Base-by-base conservation (phyloP, 2,329 filamentous ascomycete genomes). In the Aspergillus japonicus region DNA sequence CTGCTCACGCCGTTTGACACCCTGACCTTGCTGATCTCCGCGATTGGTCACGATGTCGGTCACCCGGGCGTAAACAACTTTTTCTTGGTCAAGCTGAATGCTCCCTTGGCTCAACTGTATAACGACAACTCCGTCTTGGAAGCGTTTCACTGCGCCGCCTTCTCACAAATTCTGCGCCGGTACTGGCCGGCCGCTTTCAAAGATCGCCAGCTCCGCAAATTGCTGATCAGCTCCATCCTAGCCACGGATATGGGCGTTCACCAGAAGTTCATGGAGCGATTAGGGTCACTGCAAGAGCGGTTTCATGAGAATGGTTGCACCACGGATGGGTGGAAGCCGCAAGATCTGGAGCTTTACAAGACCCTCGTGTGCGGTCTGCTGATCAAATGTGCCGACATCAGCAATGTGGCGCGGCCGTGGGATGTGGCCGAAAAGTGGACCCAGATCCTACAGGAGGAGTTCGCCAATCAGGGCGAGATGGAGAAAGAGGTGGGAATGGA, bases 21-120 rank as follows among this genome's bases (percentile, higher is more conserved):
- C 5, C 82, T 99, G 56, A 94, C 92, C 0, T 83, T 99, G 2
- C 83, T 99, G 50, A 89, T 98, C 65, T 94, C 94, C 8, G 95
- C 95, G n/a, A 96, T 99, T 70, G 95, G 95, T 47, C 95, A 99
- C 68, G 95, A 99, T 73, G 95, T 98, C 44, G 95, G 95, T 23
- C 95, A 99, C 73, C 95, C 95, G 0, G 95, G 95, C 57, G 95
- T 99, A 70, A 99, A 98, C 79, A 99, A 99, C 73, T 92, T 94
- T 31, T 99, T 99, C 72, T 82, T 99, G 5, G 88, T 96, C 19
- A 92, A 91, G 33, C 84, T 97, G 33, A 96, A 97, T 72, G 91
- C 95, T 19, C 94, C 95, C 1, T 81, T 99, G 29, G 95, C 95
- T 12, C 93, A 97, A 74, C 82, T 98, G 14, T 99, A 98, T 80